Percentiles rank a stretch among this genome's conserved stretches.
phyloP scores from a whole-genome alignment of 345 rosid species.

The Streptanthus diversifolius region DNA sequence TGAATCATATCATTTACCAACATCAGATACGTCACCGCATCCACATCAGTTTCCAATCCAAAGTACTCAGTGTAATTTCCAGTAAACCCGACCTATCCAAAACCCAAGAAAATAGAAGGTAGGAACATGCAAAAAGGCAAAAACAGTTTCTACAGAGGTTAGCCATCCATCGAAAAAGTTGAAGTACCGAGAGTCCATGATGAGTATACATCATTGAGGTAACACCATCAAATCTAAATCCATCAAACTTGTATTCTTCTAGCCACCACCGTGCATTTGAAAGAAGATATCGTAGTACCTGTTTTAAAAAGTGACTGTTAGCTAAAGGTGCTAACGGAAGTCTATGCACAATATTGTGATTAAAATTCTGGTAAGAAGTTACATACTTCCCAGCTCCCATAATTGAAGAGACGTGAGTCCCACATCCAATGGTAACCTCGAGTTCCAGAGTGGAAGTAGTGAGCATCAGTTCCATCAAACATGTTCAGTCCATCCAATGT shows the following conservation, averaged over 20 bases:
- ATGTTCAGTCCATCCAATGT: constrained; percentile 91
- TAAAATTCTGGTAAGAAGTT: constrained; percentile 19
- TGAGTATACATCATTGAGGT: constrained; percentile 99
- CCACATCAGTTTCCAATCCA: constrained; percentile 87
- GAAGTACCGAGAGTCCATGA: constrained; percentile 82
- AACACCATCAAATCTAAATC: constrained; percentile 97
- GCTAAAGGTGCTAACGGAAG: constrained; percentile 4
- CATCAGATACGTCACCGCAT: constrained; percentile 85
- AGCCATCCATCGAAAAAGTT: not conserved
- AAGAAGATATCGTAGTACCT: constrained; percentile 87
- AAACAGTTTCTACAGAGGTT: not conserved
- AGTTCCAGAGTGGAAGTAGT: constrained; percentile 87
- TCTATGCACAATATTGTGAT: not conserved
- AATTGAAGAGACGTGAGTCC: constrained; percentile 98
- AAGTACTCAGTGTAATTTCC: constrained; percentile 93
- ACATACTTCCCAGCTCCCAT: constrained; percentile 98
- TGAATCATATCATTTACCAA: constrained; percentile 92
- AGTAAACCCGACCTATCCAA: constrained; percentile 66
- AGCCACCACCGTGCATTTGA: constrained; percentile 99
- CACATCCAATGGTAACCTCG: constrained; percentile 97
- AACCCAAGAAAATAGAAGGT: constrained; percentile 11
- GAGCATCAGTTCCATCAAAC: constrained; percentile 96
- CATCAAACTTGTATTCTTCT: constrained; percentile 93
- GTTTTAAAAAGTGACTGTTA: constrained; percentile 18
- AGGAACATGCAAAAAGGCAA: not conserved